A percentile compares a stretch with the other conserved stretches of the same genome.
Evolutionary conservation across 2,329 filamentous ascomycete species (phyloP).

Genomic region (Monilinia laxa): DNA sequence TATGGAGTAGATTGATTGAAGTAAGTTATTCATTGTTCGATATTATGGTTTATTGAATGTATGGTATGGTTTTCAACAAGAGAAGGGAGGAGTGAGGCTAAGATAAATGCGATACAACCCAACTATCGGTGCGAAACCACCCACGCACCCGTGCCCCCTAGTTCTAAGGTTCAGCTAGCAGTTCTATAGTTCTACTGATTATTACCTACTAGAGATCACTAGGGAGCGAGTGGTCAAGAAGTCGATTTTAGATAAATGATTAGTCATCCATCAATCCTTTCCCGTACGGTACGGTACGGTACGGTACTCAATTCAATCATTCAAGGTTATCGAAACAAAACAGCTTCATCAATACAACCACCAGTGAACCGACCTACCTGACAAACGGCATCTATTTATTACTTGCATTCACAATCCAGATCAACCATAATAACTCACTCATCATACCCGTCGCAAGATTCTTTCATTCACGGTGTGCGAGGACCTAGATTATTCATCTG

Average conservation of each 20-base stretch:
- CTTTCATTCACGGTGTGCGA: background rate
- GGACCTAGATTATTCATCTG: background rate
- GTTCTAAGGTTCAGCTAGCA: too few species aligned
- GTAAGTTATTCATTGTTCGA: constrained; percentile 37
- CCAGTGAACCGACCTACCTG: too few species aligned
- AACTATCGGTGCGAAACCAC: too few species aligned
- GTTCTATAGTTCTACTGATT: too few species aligned
- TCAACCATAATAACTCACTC: too few species aligned
- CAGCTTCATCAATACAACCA: background rate
- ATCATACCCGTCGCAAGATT: background rate
- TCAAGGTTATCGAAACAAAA: background rate
- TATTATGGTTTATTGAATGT: constrained; percentile 24
- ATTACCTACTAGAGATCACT: too few species aligned
- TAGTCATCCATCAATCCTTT: constrained; percentile 1
- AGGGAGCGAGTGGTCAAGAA: too few species aligned
- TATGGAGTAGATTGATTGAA: constrained; percentile 27
- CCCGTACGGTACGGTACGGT: too few species aligned
- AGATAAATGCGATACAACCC: constrained; percentile 3
- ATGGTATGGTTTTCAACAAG: constrained; percentile 22
- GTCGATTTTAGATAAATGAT: background rate
- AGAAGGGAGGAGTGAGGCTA: constrained; percentile 11
- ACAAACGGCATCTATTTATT: too few species aligned
- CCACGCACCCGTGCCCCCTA: background rate
- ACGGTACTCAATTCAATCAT: background rate
- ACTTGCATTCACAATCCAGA: background rate